phyloP scores from a whole-genome alignment of 2,329 filamentous ascomycete genomes.

The Saccharata proteae region DNA sequence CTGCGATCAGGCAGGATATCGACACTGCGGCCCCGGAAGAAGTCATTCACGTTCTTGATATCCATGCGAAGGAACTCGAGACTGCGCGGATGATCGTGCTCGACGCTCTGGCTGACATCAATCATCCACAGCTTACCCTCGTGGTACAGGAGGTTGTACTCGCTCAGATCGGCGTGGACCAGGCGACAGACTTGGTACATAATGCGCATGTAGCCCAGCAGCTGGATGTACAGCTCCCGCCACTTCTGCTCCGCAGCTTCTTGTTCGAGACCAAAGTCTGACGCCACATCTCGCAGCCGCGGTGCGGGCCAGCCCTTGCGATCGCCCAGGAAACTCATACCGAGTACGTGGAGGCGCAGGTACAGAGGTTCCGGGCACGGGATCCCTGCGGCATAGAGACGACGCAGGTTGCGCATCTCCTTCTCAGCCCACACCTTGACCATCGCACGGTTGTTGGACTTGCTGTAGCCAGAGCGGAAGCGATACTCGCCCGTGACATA shows the following conservation, averaged over 20 bases:
- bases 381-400: constrained; percentile 73
- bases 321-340: constrained; percentile 89
- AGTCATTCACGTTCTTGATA: constrained; percentile 91
- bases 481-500: constrained; percentile 93
- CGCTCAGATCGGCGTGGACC: constrained; percentile 91
- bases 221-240: constrained; percentile 66
- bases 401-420: constrained; percentile 85
- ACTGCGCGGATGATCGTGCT: constrained; percentile 87
- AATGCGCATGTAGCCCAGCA: constrained; percentile 78
- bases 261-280: constrained; percentile 43
- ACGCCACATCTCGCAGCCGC: constrained; percentile 71
- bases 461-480: constrained; percentile 84
- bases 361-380: constrained; percentile 81
- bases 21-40: constrained; percentile 78
- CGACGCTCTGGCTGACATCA: constrained; percentile 93
- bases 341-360: constrained; percentile 84
- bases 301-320: constrained; percentile 79
- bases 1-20: constrained; percentile 65
- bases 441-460: constrained; percentile 91
- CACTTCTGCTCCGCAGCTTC: constrained; percentile 53
- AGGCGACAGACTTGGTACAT: constrained; percentile 88
- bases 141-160: constrained; percentile 95
- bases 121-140: constrained; percentile 78
- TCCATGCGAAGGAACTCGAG: constrained; percentile 96
- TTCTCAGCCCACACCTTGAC: constrained; percentile 99